Percentiles rank a stretch among this genome's conserved stretches.
phyloP scores from a whole-genome alignment of 2,329 filamentous ascomycete genomes.

The Pyrenochaeta sp. region DNA sequence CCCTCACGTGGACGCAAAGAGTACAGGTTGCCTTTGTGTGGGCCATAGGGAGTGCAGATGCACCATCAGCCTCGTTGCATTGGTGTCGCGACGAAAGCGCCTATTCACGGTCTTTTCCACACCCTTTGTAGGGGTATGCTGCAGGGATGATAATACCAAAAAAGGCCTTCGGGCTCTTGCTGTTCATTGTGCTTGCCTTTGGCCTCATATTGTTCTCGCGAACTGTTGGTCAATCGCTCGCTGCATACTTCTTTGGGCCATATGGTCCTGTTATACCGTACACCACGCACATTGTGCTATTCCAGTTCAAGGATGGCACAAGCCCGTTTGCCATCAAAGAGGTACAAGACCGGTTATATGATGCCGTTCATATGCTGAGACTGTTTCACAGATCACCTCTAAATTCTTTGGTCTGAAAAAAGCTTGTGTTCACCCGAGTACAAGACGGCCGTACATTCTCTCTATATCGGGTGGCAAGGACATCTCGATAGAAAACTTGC shows the following conservation, averaged over 20 bases:
- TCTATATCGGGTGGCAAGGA: slow-evolving; percentile 44
- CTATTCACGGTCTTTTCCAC: not conserved
- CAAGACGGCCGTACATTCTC: slow-evolving; percentile 35
- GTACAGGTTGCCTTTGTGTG: not conserved
- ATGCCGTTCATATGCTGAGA: slow-evolving; percentile 16
- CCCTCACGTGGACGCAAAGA: slow-evolving; percentile 8
- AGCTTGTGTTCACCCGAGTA: slow-evolving; percentile 38
- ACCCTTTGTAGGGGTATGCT: not conserved
- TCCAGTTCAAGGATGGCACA: slow-evolving; percentile 43
- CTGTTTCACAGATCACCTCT: slow-evolving; percentile 32
- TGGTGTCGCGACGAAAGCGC: slow-evolving; percentile 6
- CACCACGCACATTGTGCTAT: slow-evolving; percentile 44
- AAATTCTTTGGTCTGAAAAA: slow-evolving; percentile 43
- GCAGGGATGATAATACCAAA: slow-evolving; percentile 33
- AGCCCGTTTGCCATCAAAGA: slow-evolving; percentile 39
- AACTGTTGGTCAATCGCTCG: slow-evolving; percentile 26
- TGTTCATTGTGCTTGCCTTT: slow-evolving; percentile 17
- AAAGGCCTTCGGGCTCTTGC: slow-evolving; percentile 26
- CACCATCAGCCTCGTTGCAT: slow-evolving; percentile 7
- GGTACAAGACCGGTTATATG: slow-evolving; percentile 18
- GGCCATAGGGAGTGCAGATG: not conserved
- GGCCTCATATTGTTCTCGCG: slow-evolving; percentile 28
- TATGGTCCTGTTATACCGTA: slow-evolving; percentile 27
- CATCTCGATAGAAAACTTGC: slow-evolving; percentile 43
- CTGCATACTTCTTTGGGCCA: slow-evolving; percentile 24